Evolutionary conservation across 2,329 filamentous ascomycete genomes (phyloP).

Genomic region (Fusarium sp.): DNA sequence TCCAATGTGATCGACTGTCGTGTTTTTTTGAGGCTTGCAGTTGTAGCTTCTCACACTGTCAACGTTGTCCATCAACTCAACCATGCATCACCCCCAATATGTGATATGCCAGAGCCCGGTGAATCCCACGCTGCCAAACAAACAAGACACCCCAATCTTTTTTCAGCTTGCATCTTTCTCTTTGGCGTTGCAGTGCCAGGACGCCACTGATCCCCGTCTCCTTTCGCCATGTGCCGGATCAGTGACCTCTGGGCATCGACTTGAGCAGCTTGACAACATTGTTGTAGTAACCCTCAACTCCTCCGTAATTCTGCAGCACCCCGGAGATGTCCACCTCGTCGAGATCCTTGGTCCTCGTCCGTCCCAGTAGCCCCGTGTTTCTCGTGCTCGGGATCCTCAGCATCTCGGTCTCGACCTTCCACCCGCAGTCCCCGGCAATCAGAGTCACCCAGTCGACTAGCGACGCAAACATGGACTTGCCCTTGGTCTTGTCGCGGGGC

Average conservation of each 20-base stretch:
- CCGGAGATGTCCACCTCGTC: slow-evolving; percentile 55
- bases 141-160: neutral
- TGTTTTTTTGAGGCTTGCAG: neutral
- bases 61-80: neutral
- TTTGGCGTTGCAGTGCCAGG: neutral
- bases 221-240: neutral
- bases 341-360: slow-evolving; percentile 52
- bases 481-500: slow-evolving; percentile 62
- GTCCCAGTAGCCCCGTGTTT: slow-evolving; percentile 84
- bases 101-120: neutral
- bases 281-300: slow-evolving; percentile 68
- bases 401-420: slow-evolving; percentile 83
- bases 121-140: neutral
- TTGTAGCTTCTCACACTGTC: neutral
- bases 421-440: slow-evolving; percentile 79
- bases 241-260: slow-evolving; percentile 39
- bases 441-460: slow-evolving; percentile 82
- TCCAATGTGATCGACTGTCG: neutral
- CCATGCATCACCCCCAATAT: neutral
- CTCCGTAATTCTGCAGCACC: slow-evolving; percentile 64
- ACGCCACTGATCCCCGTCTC: neutral
- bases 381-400: slow-evolving; percentile 92
- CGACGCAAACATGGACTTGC: slow-evolving; percentile 81
- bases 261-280: slow-evolving; percentile 73
- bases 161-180: neutral